phyloP scores from a whole-genome alignment of 495 filamentous ascomycete genomes.

The Podospora pseudocomata region DNA sequence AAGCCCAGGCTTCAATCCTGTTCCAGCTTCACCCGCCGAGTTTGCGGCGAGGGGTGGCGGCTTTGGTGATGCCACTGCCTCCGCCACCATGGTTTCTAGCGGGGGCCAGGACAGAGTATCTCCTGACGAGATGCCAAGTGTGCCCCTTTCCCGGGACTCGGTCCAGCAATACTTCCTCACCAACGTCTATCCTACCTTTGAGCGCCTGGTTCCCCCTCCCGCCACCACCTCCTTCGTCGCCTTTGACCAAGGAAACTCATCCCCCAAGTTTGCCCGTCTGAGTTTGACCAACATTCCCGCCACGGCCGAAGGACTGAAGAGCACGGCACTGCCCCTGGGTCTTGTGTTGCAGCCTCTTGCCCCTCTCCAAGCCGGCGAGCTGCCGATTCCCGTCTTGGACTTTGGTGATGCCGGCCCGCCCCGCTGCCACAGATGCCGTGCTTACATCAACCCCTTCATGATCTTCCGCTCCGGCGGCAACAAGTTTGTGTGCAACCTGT shows the following conservation, averaged over 20 bases:
- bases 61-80: conserved; percentile 27
- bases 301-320: conserved; percentile 70
- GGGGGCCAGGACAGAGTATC: conserved; percentile 75
- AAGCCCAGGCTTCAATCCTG: conserved; percentile 57
- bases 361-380: conserved; percentile 75
- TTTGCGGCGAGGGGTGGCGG: conserved; percentile 53
- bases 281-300: conserved; percentile 90
- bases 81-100: conserved; percentile 36
- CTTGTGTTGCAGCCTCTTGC: conserved; percentile 88
- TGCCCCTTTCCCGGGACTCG: conserved; percentile 78
- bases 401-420: conserved; percentile 92
- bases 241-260: conserved; percentile 93
- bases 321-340: conserved; percentile 79
- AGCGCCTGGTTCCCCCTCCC: conserved; percentile 83
- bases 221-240: conserved; percentile 88
- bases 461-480: conserved; percentile 89
- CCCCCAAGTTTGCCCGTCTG: conserved; percentile 87
- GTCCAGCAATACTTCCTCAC: conserved; percentile 78
- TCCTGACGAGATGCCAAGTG: conserved; percentile 88
- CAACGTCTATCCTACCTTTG: conserved; percentile 91
- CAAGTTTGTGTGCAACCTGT: conserved; percentile 98
- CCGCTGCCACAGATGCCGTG: conserved; percentile 85
- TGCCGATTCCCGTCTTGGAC: conserved; percentile 86
- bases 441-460: conserved; percentile 99
- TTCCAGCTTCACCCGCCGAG: conserved; percentile 49